Percentiles rank a stretch among this genome's conserved stretches.
Conservation (phyloP, 1,139 yeast species). For the Yamadazyma songkhlaensis region DNA sequence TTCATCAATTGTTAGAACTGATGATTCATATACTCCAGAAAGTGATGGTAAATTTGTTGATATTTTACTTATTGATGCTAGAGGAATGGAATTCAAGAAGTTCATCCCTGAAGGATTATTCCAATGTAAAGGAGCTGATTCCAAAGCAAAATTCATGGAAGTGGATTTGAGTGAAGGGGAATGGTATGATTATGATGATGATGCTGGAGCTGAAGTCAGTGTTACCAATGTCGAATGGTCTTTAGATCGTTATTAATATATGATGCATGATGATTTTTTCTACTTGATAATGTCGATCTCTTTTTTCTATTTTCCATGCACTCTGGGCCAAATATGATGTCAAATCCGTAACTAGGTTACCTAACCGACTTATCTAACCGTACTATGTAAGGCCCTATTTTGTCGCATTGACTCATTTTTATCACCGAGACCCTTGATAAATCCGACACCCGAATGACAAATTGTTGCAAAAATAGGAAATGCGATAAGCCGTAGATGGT, state of each 20-base stretch:
- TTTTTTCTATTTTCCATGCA: background rate
- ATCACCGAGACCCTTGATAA: background rate
- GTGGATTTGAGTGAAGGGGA: constrained; percentile 79
- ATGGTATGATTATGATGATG: constrained; percentile 95
- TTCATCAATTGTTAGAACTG: constrained; percentile 37
- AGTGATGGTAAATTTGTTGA: constrained; percentile 32
- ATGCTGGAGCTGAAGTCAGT: constrained; percentile 76
- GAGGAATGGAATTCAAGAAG: constrained; percentile 75
- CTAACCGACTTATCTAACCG: background rate
- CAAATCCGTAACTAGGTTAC: background rate
- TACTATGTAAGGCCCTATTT: background rate
- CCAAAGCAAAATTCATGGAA: constrained; percentile 53
- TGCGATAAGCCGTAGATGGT: background rate
- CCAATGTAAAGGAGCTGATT: constrained; percentile 54
- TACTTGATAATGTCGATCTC: background rate
- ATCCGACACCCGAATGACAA: constrained; percentile 1
- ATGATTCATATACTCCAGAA: constrained; percentile 24
- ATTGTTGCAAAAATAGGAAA: background rate
- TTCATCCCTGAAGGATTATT: constrained; percentile 72
- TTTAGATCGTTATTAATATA: constrained; percentile 10
- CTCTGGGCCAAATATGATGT: background rate
- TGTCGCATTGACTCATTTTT: background rate
- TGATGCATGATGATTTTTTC: background rate
- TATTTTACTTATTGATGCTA: constrained; percentile 71
- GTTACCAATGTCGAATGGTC: constrained; percentile 68